Evolutionary conservation across 352 stramenopile genomes (phyloP), one percentile per base, ranked within the genome.

Genomic region (Phytophthora pini): DNA sequence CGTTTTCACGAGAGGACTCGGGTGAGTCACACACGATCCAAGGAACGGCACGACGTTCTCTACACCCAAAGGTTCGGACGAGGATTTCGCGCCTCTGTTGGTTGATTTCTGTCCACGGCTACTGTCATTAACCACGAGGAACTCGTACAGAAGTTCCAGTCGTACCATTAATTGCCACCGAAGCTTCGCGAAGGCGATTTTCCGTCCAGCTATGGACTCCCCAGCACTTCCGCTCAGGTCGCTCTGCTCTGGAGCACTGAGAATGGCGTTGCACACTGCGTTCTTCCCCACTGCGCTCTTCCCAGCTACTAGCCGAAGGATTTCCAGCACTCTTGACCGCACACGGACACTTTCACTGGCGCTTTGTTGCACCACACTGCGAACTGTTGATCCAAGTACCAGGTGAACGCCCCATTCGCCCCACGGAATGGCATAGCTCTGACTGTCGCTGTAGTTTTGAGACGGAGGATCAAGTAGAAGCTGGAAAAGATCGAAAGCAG

Each of bases 351-450:
- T 89, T 32, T 84, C 72, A 52, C 75, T 90, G 4, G 76, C 82
- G 31, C 79, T 82, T 59, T 92, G 82, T 58, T 94, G 87, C 1
- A 93, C 62, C 2, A 94, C 74, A 40, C 79, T 89, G 5, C 87
- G 84, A 39, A 94, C 80, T 0, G 84, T 94, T 7, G 82, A 94
- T 0, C 81, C 77, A 7, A 94, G 64, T 32, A 93, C 80, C 27
- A 94, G 65, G 41, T 94, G 81, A 2, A 93, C 84, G 0, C 86
- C 86, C 86, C 86, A 94, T 26, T 94, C 86, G 0, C 76, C 77
- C 86, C 86, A 94, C 4, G 86, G 86, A 49, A 93, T 89, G 1
- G 73, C 75, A 49, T 83, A 92, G 34, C 77, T 74, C 13, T 56
- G 8, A 40, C 53, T n/a, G 1, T 59, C 54, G 5, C 41, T 41